Base-by-base conservation (phyloP, 1,284 basidiomycete genomes). In the Papiliotrema terrestris region DNA sequence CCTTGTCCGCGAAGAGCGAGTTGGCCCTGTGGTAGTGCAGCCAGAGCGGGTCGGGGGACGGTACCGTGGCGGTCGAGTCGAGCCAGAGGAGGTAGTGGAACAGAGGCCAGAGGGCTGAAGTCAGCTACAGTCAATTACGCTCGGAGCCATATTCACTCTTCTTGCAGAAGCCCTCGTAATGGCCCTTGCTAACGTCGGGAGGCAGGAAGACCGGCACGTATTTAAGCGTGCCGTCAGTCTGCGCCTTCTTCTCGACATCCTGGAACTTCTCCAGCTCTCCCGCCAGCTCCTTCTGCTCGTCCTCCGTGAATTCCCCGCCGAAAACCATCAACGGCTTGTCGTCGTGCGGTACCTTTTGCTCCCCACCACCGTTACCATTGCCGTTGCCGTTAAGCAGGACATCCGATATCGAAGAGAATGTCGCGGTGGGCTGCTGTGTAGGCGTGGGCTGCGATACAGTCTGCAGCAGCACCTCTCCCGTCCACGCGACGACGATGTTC, bases 1-100 rank as follows among this genome's bases (percentile, higher is more conserved):
- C 87, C 55, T 83, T 82, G 49, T 84, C 75, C 8, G 93, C 91
- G 73, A 95, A 98, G 11, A 85, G 86, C 50, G 85, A 82, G 76
- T 98, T 98, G 54, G 89, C 91, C 52, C 85, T 81, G 63, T 86
- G 83, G 78, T 96, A 97, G 42, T 86, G 84, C 17, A 86, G 83
- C 81, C 93, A 98, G 67, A 91, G 83, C 5, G 79, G 79, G 54
- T 98, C 94, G n/a, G 80, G 78, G 45, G 77, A 72, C 39, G 77
- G 74, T 54, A 80, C 69, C 46, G 79, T 70, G 58, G 75, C 72
- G 42, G 77, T 78, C 38, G 79, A 91, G 72, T 96, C 94, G 75
- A 96, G 91, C 93, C 93, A 97, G 54, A 97, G 86, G 55, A 98
- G 83, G 74, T 98, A 98, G 79, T 98, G 96, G 83, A 98, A 96